A percentile compares a stretch with the other conserved stretches of the same genome.
phyloP scores from a whole-genome alignment of 306 rosid species.

The Gillenia trifoliata region DNA sequence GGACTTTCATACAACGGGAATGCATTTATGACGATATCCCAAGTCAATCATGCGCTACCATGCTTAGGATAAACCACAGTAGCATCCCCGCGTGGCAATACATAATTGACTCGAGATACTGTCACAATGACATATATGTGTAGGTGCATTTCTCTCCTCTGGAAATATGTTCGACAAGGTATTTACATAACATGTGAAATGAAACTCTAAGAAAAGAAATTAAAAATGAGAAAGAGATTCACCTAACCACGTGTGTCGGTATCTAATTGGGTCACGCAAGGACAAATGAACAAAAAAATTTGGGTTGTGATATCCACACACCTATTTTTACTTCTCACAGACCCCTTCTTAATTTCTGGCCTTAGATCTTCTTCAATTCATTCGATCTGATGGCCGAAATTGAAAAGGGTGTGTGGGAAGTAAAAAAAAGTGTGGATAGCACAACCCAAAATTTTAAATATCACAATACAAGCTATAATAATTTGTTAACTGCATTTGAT shows the following conservation, averaged over 20 bases:
- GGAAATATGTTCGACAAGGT: not conserved
- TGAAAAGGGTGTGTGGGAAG: no score
- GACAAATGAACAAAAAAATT: not conserved
- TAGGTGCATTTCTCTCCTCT: not conserved
- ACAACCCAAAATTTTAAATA: no score
- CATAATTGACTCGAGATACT: not conserved
- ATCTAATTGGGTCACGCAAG: not conserved
- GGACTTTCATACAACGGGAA: not conserved
- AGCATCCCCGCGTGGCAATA: not conserved
- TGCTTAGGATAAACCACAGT: not conserved
- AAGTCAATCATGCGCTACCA: not conserved
- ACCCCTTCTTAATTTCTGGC: no score
- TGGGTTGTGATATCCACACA: no score
- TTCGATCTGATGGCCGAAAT: no score
- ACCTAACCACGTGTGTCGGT: not conserved
- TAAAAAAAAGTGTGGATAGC: no score
- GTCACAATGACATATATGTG: not conserved
- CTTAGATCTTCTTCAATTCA: no score
- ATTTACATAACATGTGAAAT: not conserved
- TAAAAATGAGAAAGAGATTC: no score
- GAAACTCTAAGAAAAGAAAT: not conserved
- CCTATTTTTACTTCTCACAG: no score
- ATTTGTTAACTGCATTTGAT: constrained; percentile 1
- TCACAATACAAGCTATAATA: not conserved
- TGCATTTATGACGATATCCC: not conserved